Evolutionary conservation across 139 green algal species (phyloP).

Genomic region (Raphidocelis subcapitata): DNA sequence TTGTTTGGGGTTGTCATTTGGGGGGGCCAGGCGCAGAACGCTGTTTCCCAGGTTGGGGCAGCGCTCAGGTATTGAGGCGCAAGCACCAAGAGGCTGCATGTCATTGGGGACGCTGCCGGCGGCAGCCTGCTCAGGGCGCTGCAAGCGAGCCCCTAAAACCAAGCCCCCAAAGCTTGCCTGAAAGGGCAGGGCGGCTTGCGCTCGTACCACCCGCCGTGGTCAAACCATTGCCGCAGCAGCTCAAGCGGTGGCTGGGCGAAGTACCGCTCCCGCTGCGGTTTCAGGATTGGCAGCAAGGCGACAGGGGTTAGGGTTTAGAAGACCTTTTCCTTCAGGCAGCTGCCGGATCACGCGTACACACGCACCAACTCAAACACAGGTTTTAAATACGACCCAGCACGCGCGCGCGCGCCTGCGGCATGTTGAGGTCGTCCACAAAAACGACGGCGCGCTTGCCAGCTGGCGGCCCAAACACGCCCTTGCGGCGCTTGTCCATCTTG

Average conservation of each 20-base stretch:
- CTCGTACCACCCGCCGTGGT: slow-evolving; percentile 86
- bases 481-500: slow-evolving; percentile 77
- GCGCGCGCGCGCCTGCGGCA: too few relatives aligned
- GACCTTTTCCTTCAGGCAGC: too few relatives aligned
- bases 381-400: too few relatives aligned
- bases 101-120: too few relatives aligned
- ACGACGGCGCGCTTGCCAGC: slow-evolving; percentile 81
- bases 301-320: too few relatives aligned
- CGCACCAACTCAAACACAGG: too few relatives aligned
- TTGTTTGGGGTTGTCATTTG: slow-evolving; percentile 94
- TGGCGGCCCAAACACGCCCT: slow-evolving; percentile 81
- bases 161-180: slow-evolving; percentile 17
- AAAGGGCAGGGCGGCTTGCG: slow-evolving; percentile 72
- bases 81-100: too few relatives aligned
- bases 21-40: slow-evolving; percentile 34
- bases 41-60: too few relatives aligned
- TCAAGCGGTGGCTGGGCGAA: slow-evolving; percentile 84
- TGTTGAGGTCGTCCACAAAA: slow-evolving; percentile 92
- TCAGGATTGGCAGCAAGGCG: slow-evolving; percentile 28
- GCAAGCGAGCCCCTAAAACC: neutral
- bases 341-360: too few relatives aligned
- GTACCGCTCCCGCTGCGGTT: slow-evolving; percentile 68
- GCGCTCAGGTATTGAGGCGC: too few relatives aligned
- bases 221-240: slow-evolving; percentile 83
- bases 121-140: too few relatives aligned